phyloP scores from a whole-genome alignment of 2,329 filamentous ascomycete species.

The Achaetomium macrosporum region DNA sequence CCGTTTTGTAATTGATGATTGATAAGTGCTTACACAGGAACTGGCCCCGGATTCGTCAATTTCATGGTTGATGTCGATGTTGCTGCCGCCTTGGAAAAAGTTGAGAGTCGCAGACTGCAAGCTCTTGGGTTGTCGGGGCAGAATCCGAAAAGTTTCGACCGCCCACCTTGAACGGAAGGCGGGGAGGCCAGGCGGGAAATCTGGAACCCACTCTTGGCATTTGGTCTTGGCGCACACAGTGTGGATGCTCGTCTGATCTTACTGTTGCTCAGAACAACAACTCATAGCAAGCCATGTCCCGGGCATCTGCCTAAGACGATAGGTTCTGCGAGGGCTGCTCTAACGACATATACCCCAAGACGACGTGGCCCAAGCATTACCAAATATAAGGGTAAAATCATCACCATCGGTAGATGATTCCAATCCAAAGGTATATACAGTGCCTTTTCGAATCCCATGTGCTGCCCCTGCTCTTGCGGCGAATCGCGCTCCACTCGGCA shows the following conservation, averaged over 20 bases:
- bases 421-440: too few relatives aligned
- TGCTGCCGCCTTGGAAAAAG: conserved; percentile 12
- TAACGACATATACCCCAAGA: too few relatives aligned
- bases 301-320: too few relatives aligned
- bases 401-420: too few relatives aligned
- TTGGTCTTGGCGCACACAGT: neutral
- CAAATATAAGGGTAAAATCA: too few relatives aligned
- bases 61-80: conserved; percentile 52
- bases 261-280: too few relatives aligned
- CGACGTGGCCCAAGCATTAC: too few relatives aligned
- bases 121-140: conserved; percentile 8
- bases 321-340: too few relatives aligned
- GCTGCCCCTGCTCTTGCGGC: conserved; percentile 10
- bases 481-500: conserved; percentile 10
- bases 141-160: conserved; percentile 21
- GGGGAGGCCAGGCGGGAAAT: conserved; percentile 6
- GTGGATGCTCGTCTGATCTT: too few relatives aligned
- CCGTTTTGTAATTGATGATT: neutral
- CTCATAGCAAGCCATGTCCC: too few relatives aligned
- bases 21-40: conserved; percentile 21
- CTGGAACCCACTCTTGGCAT: neutral
- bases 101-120: conserved; percentile 5
- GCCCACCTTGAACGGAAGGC: conserved; percentile 18
- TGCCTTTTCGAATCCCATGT: conserved; percentile 4
- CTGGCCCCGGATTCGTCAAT: conserved; percentile 69